phyloP scores from a whole-genome alignment of 2,329 filamentous ascomycete genomes.

The Pseudocercospora vitis region DNA sequence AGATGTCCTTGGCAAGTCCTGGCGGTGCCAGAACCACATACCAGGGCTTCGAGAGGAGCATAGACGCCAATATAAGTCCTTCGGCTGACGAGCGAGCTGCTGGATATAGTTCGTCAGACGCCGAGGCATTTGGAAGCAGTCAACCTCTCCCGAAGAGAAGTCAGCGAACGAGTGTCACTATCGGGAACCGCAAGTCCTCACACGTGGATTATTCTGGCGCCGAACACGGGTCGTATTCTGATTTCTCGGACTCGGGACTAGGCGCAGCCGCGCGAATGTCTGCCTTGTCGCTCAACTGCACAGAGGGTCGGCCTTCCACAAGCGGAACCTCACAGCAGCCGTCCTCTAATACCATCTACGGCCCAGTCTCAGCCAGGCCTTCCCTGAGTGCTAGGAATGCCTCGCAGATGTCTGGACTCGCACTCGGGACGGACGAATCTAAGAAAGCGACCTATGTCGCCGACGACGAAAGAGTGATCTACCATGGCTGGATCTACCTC shows the following conservation, averaged over 20 bases:
- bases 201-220: conserved; percentile 63
- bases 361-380: conserved; percentile 33
- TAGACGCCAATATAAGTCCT: conserved; percentile 30
- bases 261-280: conserved; percentile 36
- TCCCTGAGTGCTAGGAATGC: conserved; percentile 50
- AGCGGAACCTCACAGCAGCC: conserved; percentile 32
- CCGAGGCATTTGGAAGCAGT: conserved; percentile 35
- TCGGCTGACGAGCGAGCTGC: conserved; percentile 24
- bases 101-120: conserved; percentile 50
- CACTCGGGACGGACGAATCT: conserved; percentile 41
- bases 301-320: conserved; percentile 36
- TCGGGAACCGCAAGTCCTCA: conserved; percentile 56
- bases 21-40: conserved; percentile 52
- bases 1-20: conserved; percentile 72
- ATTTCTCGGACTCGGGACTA: conserved; percentile 63
- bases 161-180: conserved; percentile 33
- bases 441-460: conserved; percentile 14
- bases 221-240: conserved; percentile 76
- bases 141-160: conserved; percentile 30
- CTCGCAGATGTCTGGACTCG: conserved; percentile 61
- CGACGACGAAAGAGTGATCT: conserved; percentile 85
- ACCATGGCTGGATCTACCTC: conserved; percentile 85
- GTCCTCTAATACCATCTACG: conserved; percentile 35
- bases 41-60: conserved; percentile 42
- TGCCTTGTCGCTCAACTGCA: conserved; percentile 35